Base-by-base conservation (phyloP, 768 basidiomycete species). In the Phylloporus scabripes region DNA sequence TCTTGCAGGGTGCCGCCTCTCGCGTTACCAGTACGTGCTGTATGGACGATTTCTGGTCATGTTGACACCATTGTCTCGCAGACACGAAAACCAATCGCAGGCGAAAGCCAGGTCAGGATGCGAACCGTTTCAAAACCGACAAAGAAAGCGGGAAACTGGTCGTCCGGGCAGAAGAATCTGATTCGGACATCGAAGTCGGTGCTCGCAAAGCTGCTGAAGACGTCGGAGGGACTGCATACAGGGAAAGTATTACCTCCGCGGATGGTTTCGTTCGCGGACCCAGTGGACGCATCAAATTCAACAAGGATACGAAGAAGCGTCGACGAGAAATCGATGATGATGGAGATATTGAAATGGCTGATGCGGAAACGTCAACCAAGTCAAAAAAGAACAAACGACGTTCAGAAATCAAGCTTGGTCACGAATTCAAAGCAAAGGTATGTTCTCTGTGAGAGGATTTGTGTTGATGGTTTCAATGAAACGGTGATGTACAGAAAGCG, bases 361-460 rank as follows among this genome's bases (percentile, higher is more conserved):
- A 92, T 51, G 78, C 66, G 1, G 81, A 87, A 50, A 72, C 73
- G 38, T 59, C 58, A n/a, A 60, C 57, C 4, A 56, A 59, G 15
- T 52, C 60, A 36, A 74, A 67, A 77, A 78, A 72, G 74, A 78
- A 70, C 59, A 74, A 76, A 66, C 66, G 69, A 58, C 75, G 68
- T 74, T 80, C 72, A 67, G 79, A 73, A 70, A 72, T 66, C 42
- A 77, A 65, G 70, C 78, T 78, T 43, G 96, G 96, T 11, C 81
- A 82, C 12, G 93, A 98, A 66, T 98, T 96, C 76, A 94, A 87
- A 66, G 91, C 96, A 26, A 98, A 93, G 83, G 94, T 92, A 56
- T 48, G 82, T 68, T 52, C 18, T 36, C 6, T 9, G 10, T 41
- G 29, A 39, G 47, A 51, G 15, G 17, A 18, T 9, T 42, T 26